Evolutionary conservation across 257 asterid species (phyloP).

Genomic region (Nicotiana knightiana): DNA sequence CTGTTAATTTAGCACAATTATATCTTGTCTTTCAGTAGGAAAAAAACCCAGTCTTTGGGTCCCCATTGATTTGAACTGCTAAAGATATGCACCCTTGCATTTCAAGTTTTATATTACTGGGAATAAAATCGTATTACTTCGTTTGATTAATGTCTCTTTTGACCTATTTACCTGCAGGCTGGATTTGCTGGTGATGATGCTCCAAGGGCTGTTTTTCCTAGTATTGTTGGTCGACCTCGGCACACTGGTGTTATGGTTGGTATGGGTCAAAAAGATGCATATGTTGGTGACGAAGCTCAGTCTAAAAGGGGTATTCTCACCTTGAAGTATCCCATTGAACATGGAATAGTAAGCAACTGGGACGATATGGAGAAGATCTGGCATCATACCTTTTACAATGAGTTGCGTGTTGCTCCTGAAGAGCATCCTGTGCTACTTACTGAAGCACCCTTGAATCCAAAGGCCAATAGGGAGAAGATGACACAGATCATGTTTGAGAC

Average conservation of each 20-base stretch:
- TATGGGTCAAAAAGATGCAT: slow-evolving; percentile 36
- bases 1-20: not conserved
- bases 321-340: slow-evolving; percentile 40
- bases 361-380: slow-evolving; percentile 49
- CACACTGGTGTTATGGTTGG: slow-evolving; percentile 39
- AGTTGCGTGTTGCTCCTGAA: slow-evolving; percentile 41
- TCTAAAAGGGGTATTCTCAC: slow-evolving; percentile 34
- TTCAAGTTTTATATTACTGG: not conserved
- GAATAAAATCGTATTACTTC: not conserved
- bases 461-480: slow-evolving; percentile 46
- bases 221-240: slow-evolving; percentile 33
- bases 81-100: not conserved
- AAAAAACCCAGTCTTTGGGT: not conserved
- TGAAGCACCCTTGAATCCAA: slow-evolving; percentile 42
- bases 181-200: slow-evolving; percentile 51
- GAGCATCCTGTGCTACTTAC: slow-evolving; percentile 45
- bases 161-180: slow-evolving; percentile 18
- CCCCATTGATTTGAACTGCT: not conserved
- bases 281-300: slow-evolving; percentile 39
- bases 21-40: not conserved
- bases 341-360: slow-evolving; percentile 48
- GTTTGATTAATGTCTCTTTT: not conserved
- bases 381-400: slow-evolving; percentile 45
- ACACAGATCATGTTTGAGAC: slow-evolving; percentile 45
- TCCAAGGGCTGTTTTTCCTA: slow-evolving; percentile 43